Conservation (phyloP, 2,329 filamentous ascomycete genomes). For the Cordyceps farinosa region DNA sequence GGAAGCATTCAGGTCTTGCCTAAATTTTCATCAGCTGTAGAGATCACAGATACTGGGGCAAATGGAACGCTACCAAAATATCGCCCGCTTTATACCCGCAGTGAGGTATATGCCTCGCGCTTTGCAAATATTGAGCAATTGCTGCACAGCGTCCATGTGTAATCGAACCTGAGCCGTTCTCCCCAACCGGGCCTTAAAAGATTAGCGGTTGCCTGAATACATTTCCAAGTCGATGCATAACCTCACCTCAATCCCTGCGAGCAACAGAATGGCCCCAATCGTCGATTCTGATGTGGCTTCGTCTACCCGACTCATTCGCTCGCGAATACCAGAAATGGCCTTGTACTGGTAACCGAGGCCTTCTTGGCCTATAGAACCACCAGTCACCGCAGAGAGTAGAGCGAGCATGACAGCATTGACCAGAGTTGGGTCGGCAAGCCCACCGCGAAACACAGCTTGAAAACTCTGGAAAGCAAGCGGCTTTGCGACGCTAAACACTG, state of each 20-base stretch:
- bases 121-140: constrained; percentile 33
- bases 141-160: constrained; percentile 38
- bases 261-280: constrained; percentile 39
- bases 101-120: constrained; percentile 30
- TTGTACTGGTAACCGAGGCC: constrained; percentile 35
- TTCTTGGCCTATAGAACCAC: constrained; percentile 26
- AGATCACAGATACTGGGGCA: background rate
- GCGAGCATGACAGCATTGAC: constrained; percentile 39
- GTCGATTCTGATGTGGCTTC: constrained; percentile 34
- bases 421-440: constrained; percentile 35
- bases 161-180: constrained; percentile 37
- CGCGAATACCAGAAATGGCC: constrained; percentile 32
- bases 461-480: constrained; percentile 38
- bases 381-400: constrained; percentile 30
- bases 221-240: background rate
- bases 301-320: constrained; percentile 30
- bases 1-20: constrained; percentile 42
- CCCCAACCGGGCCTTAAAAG: constrained; percentile 28
- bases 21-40: constrained; percentile 21
- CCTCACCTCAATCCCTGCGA: constrained; percentile 38
- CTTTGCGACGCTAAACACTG: constrained; percentile 36
- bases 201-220: background rate
- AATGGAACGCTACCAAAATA: constrained; percentile 36
- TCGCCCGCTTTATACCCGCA: constrained; percentile 41
- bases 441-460: constrained; percentile 31